Evolutionary conservation across 495 filamentous ascomycete genomes (phyloP).

Genomic region (Xylaria scruposa): DNA sequence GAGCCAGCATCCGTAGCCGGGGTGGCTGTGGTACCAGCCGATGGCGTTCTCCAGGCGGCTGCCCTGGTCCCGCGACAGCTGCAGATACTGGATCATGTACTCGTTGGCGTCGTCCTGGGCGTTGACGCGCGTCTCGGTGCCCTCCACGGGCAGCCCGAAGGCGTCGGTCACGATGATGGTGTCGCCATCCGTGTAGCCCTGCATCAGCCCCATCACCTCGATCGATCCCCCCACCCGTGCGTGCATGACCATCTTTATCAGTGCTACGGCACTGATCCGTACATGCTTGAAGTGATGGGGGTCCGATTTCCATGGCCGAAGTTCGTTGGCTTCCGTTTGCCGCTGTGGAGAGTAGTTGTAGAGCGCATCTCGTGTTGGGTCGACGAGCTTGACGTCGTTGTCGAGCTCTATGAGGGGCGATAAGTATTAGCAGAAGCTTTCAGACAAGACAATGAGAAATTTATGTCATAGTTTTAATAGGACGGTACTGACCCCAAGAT

Average conservation of each 20-base stretch:
- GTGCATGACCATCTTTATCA: slow-evolving; percentile 99
- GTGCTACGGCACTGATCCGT: slow-evolving; percentile 89
- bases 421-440: slow-evolving; percentile 26
- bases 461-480: not conserved
- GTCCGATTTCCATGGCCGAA: slow-evolving; percentile 82
- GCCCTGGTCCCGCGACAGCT: slow-evolving; percentile 73
- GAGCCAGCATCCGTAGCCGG: slow-evolving; percentile 98
- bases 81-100: slow-evolving; percentile 89
- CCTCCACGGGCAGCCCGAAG: slow-evolving; percentile 93
- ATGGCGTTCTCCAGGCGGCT: slow-evolving; percentile 85
- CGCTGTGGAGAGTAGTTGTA: slow-evolving; percentile 77
- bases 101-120: slow-evolving; percentile 94
- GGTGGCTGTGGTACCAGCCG: slow-evolving; percentile 98
- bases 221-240: slow-evolving; percentile 89
- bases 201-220: slow-evolving; percentile 99
- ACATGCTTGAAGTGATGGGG: slow-evolving; percentile 91
- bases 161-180: slow-evolving; percentile 95
- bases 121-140: slow-evolving; percentile 97
- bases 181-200: slow-evolving; percentile 84
- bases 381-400: slow-evolving; percentile 82
- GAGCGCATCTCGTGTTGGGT: slow-evolving; percentile 86
- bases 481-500: slow-evolving; percentile 61
- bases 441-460: not conserved
- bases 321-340: slow-evolving; percentile 64
- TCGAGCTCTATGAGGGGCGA: slow-evolving; percentile 72